Evolutionary conservation across 805 yeast genomes (phyloP), one percentile per base, ranked within the genome.

Genomic region (Yamadazyma kitorensis): DNA sequence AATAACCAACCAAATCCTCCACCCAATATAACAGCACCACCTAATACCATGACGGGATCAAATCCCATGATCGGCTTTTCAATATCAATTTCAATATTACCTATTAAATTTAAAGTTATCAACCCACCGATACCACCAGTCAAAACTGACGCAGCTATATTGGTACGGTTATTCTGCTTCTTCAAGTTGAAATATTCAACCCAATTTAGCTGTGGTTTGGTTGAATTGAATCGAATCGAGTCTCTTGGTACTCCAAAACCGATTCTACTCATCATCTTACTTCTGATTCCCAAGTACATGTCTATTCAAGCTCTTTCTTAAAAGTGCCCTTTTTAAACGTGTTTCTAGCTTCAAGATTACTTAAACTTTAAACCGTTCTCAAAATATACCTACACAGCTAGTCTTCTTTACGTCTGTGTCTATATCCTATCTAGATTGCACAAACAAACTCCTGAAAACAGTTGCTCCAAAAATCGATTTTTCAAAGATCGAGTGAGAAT

Each of bases 1-100:
- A 79, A 65, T 47, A 88, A 61, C 52, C 78, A 87, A 2, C 97
- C 97, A 22, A 82, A 55, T 29, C 78, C 78, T 17, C 91, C 91
- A 10, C 85, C 80, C 10, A 80, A 67, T 36, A 83, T 59, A 27
- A 88, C 76, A 1, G 82, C 88, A 27, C 83, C 86, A 24, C 84
- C 80, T 52, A 82, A 72, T 24, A 86, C 86, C 57, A 85, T 76
- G 47, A 86, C 68, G n/a, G 95, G 87, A 54, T 93, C 98, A 41
- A 91, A 70, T 2, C 98, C 98, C 60, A 84, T 74, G 31, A 91
- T 73, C 41, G 79, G 74, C 55, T 86, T 86, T 27, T 95, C 87
- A 23, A 91, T 84, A 56, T 91, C 97, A 41, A 93, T 78, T 54
- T 86, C 93, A 46, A 84, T 67, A 47, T 84, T 82, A 18, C 96